Evolutionary conservation across 208 protist genomes (phyloP).

Genomic region (Leishmania arabica): DNA sequence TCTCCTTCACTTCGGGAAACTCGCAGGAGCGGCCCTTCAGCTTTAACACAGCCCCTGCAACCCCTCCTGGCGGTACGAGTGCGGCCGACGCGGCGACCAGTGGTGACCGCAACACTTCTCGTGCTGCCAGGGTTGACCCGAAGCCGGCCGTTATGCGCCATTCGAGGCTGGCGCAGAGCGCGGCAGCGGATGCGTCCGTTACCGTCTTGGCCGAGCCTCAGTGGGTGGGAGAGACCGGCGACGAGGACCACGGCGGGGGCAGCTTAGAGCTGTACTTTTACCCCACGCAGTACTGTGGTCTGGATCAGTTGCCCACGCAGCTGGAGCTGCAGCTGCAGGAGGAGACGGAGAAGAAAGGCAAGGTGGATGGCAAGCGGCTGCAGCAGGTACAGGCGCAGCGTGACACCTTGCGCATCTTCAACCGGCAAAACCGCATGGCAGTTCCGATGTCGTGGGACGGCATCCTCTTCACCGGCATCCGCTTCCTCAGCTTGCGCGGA

Average conservation of each 20-base stretch:
- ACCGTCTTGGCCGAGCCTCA: not conserved
- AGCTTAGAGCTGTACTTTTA: conserved; percentile 46
- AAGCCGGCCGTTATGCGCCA: not conserved
- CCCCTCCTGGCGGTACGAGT: not conserved
- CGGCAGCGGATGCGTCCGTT: not conserved
- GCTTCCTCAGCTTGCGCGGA: conserved; percentile 77
- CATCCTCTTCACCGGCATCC: conserved; percentile 76
- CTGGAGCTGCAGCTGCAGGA: conserved; percentile 77
- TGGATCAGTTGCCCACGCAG: conserved; percentile 51
- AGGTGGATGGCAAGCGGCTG: conserved; percentile 79
- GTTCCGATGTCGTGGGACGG: conserved; percentile 73
- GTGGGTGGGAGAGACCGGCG: not conserved
- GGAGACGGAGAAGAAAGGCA: conserved; percentile 82
- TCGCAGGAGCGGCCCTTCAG: not conserved
- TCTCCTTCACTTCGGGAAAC: not conserved
- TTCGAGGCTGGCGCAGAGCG: not conserved
- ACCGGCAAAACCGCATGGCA: conserved; percentile 61
- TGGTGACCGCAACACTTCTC: not conserved
- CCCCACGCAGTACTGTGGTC: conserved; percentile 74
- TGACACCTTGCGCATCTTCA: conserved; percentile 59
- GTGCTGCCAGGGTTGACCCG: not conserved
- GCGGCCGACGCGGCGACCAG: not conserved
- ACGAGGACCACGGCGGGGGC: conserved; percentile 13
- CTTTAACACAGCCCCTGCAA: not conserved
- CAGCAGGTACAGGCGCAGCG: conserved; percentile 74